These are phyloP conservation scores for Solanum chacoense DNA, from an alignment of 305 asterid genomes.

Conservation along the genomic window DNA sequence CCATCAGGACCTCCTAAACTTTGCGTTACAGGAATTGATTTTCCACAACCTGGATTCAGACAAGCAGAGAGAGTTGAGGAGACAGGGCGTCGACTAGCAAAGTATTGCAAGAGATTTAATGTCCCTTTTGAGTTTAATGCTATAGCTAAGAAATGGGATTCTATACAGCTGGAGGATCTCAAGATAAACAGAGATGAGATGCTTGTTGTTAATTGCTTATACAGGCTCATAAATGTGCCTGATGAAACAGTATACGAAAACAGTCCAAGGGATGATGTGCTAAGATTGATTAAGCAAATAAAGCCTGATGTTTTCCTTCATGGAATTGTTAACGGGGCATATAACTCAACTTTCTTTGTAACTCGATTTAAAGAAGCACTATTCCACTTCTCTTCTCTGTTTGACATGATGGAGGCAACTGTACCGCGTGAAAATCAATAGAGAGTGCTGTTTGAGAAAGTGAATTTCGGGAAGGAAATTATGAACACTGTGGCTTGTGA, in stretches of 20 bases:
- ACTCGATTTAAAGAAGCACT: slow-evolving; percentile 50
- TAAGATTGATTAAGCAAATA: slow-evolving; percentile 32
- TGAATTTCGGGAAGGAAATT: slow-evolving; percentile 43
- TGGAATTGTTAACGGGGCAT: slow-evolving; percentile 46
- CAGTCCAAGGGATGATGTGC: slow-evolving; percentile 45
- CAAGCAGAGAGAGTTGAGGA: slow-evolving; percentile 64
- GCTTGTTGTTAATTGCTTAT: slow-evolving; percentile 51
- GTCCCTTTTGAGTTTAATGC: slow-evolving; percentile 50
- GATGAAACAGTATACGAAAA: slow-evolving; percentile 37
- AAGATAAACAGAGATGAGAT: slow-evolving; percentile 32
- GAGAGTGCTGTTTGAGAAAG: slow-evolving; percentile 41
- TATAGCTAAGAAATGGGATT: slow-evolving; percentile 60
- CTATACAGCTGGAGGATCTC: slow-evolving; percentile 32
- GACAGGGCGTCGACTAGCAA: slow-evolving; percentile 39
- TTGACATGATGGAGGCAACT: slow-evolving; percentile 58
- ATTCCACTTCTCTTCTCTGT: slow-evolving; percentile 49
- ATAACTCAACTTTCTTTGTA: slow-evolving; percentile 40
- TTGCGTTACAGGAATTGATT: slow-evolving; percentile 57
- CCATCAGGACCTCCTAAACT: slow-evolving; percentile 54
- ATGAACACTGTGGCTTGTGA: slow-evolving; percentile 68
- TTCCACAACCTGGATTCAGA: slow-evolving; percentile 59
- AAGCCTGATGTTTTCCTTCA: slow-evolving; percentile 45
- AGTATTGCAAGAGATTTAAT: slow-evolving; percentile 42
- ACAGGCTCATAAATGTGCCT: slow-evolving; percentile 44
- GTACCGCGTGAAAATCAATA: slow-evolving; percentile 37